A percentile compares a stretch with the other conserved stretches of the same genome.
phyloP scores from a whole-genome alignment of 129 eudicot species.

The Ambrosia trifida region DNA sequence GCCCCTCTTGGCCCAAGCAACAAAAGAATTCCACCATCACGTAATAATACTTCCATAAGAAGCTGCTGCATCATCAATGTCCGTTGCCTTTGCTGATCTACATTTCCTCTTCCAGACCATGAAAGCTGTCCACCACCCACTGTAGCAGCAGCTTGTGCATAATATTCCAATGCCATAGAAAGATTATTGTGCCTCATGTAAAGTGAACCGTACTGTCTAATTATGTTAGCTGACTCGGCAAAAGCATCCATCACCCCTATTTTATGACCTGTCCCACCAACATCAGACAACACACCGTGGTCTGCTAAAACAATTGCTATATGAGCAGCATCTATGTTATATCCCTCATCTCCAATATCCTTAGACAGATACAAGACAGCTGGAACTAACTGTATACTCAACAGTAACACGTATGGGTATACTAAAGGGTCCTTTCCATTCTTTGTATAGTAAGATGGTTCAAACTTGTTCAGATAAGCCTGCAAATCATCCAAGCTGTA shows the following conservation, averaged over 20 bases:
- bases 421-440: conserved; percentile 94
- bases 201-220: conserved; percentile 80
- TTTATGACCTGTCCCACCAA: conserved; percentile 61
- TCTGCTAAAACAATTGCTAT: conserved; percentile 75
- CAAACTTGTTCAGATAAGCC: conserved; percentile 81
- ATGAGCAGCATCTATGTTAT: conserved; percentile 76
- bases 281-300: conserved; percentile 70
- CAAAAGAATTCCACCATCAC: conserved; percentile 70
- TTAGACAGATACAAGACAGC: conserved; percentile 73
- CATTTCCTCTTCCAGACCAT: conserved; percentile 74
- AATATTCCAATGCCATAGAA: conserved; percentile 79
- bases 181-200: conserved; percentile 71
- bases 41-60: conserved; percentile 66
- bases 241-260: conserved; percentile 79
- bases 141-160: conserved; percentile 91
- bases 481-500: conserved; percentile 84
- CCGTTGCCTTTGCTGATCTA: conserved; percentile 90
- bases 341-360: conserved; percentile 84
- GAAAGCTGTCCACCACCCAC: conserved; percentile 90
- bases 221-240: conserved; percentile 87
- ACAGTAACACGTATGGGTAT: conserved; percentile 74
- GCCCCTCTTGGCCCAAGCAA: conserved; percentile 84
- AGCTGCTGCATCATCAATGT: conserved; percentile 83
- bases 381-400: conserved; percentile 87
- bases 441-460: conserved; percentile 90